These are phyloP conservation scores for Rhododendron kiyosumense DNA, from an alignment of 148 eudicot genomes.

Conservation along the genomic window DNA sequence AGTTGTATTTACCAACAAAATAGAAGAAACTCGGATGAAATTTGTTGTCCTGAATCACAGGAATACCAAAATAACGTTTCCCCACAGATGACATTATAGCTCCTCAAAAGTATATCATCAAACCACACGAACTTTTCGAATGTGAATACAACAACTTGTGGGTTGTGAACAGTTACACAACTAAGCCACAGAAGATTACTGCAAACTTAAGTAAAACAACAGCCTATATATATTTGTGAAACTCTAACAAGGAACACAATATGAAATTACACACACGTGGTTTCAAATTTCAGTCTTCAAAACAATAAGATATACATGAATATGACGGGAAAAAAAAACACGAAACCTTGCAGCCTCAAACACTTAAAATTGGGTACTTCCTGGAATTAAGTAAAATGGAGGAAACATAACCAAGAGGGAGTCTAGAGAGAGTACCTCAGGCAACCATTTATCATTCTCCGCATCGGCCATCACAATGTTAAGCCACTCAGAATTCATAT, in stretches of 20 bases:
- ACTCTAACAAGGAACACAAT: not conserved
- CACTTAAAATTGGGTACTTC: not conserved
- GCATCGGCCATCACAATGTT: slow-evolving; percentile 92
- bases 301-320: not conserved
- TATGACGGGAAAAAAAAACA: no score
- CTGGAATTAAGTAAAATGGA: not conserved
- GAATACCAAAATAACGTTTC: not conserved
- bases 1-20: no score
- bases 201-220: not conserved
- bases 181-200: not conserved
- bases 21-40: not conserved
- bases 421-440: slow-evolving; percentile 58
- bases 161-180: not conserved
- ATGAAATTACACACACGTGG: not conserved
- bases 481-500: slow-evolving; percentile 73
- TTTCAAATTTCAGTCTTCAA: not conserved
- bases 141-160: not conserved
- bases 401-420: not conserved
- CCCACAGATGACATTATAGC: not conserved
- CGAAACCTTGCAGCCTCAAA: not conserved
- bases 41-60: not conserved
- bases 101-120: not conserved
- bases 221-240: not conserved
- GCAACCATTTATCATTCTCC: slow-evolving; percentile 82
- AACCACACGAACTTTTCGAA: not conserved